A percentile compares a stretch with the other conserved stretches of the same genome.
Conservation (phyloP, 208 protist genomes). For the Herpetomonas tarakana region DNA sequence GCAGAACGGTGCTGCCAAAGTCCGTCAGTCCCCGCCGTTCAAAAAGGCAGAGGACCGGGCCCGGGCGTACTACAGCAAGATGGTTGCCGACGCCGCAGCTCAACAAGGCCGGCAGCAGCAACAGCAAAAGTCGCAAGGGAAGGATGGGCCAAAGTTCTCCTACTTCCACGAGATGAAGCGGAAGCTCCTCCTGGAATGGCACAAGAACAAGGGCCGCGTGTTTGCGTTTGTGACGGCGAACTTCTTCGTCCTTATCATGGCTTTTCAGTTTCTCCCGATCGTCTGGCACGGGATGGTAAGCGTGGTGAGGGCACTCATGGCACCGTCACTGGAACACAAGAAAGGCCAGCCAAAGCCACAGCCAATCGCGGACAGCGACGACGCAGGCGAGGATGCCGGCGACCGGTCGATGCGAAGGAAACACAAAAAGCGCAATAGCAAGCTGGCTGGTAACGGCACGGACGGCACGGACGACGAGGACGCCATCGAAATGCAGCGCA, state of each 20-base stretch:
- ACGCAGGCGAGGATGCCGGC: not conserved
- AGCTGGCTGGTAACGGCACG: not conserved
- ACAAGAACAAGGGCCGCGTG: constrained; percentile 16
- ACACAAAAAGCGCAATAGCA: not conserved
- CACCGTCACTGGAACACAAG: not conserved
- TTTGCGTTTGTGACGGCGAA: constrained; percentile 65
- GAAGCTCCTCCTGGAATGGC: constrained; percentile 14
- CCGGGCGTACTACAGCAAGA: not conserved
- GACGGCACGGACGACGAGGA: not conserved
- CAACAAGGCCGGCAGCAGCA: not conserved
- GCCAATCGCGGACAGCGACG: not conserved
- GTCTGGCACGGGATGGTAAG: constrained; percentile 26
- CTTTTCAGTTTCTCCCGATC: constrained; percentile 45
- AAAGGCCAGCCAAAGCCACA: not conserved
- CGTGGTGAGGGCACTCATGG: constrained; percentile 18
- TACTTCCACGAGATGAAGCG: constrained; percentile 18
- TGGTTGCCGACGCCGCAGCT: not conserved
- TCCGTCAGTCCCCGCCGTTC: not conserved
- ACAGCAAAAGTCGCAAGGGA: not conserved
- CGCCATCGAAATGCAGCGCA: not conserved
- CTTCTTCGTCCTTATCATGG: constrained; percentile 58
- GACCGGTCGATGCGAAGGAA: not conserved
- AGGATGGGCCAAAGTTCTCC: constrained; percentile 1
- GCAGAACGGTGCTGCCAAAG: constrained; percentile 19
- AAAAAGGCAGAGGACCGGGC: not conserved